phyloP scores from a whole-genome alignment of 805 yeast species.

The Metschnikowia cubensis region DNA sequence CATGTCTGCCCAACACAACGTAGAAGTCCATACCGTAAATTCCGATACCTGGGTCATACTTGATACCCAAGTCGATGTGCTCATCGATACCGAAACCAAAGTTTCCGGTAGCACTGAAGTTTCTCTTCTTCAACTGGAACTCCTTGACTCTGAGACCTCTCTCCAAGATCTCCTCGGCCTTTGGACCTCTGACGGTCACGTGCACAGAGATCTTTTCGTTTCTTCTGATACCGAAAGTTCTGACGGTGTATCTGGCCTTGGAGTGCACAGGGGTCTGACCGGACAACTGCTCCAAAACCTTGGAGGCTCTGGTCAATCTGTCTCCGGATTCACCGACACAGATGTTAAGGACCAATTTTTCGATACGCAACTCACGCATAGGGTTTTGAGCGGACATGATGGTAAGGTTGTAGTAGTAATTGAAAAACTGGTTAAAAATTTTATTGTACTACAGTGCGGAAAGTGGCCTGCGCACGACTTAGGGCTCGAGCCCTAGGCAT shows the following conservation, averaged over 20 bases:
- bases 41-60: slow-evolving; percentile 99
- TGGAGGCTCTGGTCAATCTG: slow-evolving; percentile 99
- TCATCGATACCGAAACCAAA: slow-evolving; percentile 99
- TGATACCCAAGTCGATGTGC: slow-evolving; percentile 99
- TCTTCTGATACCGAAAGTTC: slow-evolving; percentile 99
- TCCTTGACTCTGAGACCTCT: slow-evolving; percentile 99
- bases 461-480: slow-evolving; percentile 3
- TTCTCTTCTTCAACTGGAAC: slow-evolving; percentile 89
- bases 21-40: slow-evolving; percentile 99
- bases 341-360: slow-evolving; percentile 98
- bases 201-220: slow-evolving; percentile 99
- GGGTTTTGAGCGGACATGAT: slow-evolving; percentile 62
- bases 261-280: slow-evolving; percentile 99
- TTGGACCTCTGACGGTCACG: slow-evolving; percentile 99
- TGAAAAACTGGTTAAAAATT: slow-evolving; percentile 4
- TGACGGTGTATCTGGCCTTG: slow-evolving; percentile 99
- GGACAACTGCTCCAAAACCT: slow-evolving; percentile 98
- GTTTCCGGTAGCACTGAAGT: slow-evolving; percentile 99
- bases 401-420: slow-evolving; percentile 10
- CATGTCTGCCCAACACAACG: slow-evolving; percentile 99
- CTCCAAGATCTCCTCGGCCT: slow-evolving; percentile 96
- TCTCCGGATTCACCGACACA: slow-evolving; percentile 99
- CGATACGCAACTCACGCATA: slow-evolving; percentile 99
- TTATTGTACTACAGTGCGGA: slow-evolving; percentile 8
- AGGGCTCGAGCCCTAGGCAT: slow-evolving; percentile 14